Percentiles rank a stretch among this genome's conserved stretches.
Conservation (phyloP, 148 eudicot genomes). For the Fagopyrum homotropicum region DNA sequence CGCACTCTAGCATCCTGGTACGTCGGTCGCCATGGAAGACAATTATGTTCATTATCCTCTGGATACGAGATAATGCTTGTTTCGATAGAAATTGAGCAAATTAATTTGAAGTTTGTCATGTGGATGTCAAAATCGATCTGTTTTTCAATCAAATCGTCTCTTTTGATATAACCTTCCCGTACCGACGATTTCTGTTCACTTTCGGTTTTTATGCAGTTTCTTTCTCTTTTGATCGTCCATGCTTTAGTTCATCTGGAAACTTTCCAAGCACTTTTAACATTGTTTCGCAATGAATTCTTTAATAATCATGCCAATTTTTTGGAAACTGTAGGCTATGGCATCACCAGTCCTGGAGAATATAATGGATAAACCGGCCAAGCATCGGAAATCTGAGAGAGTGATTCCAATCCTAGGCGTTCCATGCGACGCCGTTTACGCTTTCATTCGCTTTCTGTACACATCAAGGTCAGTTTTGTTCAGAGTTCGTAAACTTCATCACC, state of each 20-base stretch:
- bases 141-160: not conserved
- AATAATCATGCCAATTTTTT: not conserved
- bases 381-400: conserved; percentile 35
- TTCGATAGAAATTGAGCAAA: not conserved
- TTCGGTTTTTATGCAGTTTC: not conserved
- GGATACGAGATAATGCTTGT: not conserved
- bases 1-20: conserved; percentile 68
- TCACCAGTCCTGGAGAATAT: conserved; percentile 66
- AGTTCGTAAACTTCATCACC: not conserved
- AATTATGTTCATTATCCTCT: not conserved
- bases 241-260: too few relatives aligned
- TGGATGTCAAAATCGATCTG: not conserved
- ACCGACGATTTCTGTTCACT: not conserved
- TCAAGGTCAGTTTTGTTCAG: conserved; percentile 31
- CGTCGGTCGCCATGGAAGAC: not conserved
- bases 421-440: conserved; percentile 56
- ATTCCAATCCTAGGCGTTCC: conserved; percentile 70
- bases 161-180: not conserved
- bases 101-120: not conserved
- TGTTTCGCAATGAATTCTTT: not conserved
- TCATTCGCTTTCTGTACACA: conserved; percentile 55
- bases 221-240: not conserved
- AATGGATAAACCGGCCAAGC: conserved; percentile 34
- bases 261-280: not conserved
- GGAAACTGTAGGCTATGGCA: conserved; percentile 42